Evolutionary conservation across 1,139 yeast genomes (phyloP).

Genomic region (Candida albicans): DNA sequence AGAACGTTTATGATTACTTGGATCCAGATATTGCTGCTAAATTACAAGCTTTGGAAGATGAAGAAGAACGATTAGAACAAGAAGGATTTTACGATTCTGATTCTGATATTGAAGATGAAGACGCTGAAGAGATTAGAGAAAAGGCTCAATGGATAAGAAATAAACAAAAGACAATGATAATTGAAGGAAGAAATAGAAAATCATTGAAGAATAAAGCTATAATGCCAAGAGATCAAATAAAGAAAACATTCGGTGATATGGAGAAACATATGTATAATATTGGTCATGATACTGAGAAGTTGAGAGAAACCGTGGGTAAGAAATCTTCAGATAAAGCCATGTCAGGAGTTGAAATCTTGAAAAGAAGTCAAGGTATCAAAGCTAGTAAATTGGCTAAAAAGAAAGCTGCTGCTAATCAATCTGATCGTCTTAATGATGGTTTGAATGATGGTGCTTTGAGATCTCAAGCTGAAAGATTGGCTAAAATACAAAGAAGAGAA

Average conservation of each 20-base stretch:
- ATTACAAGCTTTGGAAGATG: conserved; percentile 92
- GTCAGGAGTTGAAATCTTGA: conserved; percentile 77
- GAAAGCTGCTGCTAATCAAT: conserved; percentile 55
- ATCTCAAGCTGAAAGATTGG: conserved; percentile 83
- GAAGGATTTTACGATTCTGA: conserved; percentile 97
- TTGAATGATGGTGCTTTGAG: conserved; percentile 79
- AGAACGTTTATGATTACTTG: conserved; percentile 94
- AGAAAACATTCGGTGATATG: conserved; percentile 76
- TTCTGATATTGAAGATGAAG: conserved; percentile 57
- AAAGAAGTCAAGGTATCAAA: conserved; percentile 50
- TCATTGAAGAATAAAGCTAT: conserved; percentile 83
- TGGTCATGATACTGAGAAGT: conserved; percentile 80
- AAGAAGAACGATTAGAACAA: conserved; percentile 87
- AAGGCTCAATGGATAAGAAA: conserved; percentile 96
- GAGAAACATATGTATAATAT: conserved; percentile 85
- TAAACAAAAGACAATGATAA: conserved; percentile 90
- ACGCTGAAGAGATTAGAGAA: conserved; percentile 69
- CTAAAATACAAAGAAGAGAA: conserved; percentile 87
- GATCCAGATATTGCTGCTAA: conserved; percentile 95
- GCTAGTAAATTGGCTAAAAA: conserved; percentile 46
- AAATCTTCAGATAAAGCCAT: conserved; percentile 38
- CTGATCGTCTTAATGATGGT: conserved; percentile 87
- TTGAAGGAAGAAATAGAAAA: conserved; percentile 85
- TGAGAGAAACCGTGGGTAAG: conserved; percentile 50
- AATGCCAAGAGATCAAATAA: conserved; percentile 88